These are phyloP conservation scores for Hypoxylon fragiforme DNA, from an alignment of 495 filamentous ascomycete genomes.

Conservation along the genomic window DNA sequence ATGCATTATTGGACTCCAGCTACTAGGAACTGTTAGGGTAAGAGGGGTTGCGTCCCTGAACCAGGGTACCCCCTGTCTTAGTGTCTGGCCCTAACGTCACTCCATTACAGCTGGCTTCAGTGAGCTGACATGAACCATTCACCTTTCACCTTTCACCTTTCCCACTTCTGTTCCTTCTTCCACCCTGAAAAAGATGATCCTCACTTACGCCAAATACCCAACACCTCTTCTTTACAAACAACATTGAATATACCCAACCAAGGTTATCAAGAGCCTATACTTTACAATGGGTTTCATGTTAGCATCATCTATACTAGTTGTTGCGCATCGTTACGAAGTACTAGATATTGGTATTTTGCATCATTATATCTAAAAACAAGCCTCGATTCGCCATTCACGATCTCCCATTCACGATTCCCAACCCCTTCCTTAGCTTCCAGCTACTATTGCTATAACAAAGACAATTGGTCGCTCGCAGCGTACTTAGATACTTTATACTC, in stretches of 20 bases:
- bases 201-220: slow-evolving; percentile 1
- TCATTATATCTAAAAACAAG: slow-evolving; percentile 19
- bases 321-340: slow-evolving; percentile 24
- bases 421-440: neutral
- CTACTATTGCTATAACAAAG: neutral
- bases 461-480: no score
- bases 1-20: no score
- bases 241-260: slow-evolving; percentile 1
- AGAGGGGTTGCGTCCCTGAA: neutral
- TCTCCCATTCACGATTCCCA: neutral
- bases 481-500: no score
- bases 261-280: no score
- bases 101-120: slow-evolving; percentile 14
- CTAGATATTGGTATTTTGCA: slow-evolving; percentile 12
- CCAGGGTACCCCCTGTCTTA: slow-evolving; percentile 5
- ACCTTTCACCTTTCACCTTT: neutral
- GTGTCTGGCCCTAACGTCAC: slow-evolving; percentile 30
- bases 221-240: slow-evolving; percentile 1
- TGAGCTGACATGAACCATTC: no score
- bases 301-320: slow-evolving; percentile 16
- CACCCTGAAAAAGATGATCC: slow-evolving; percentile 9
- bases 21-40: no score
- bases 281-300: slow-evolving; percentile 30
- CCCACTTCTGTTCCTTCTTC: neutral
- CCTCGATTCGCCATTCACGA: no score